Percentiles rank a stretch among this genome's conserved stretches.
Conservation (phyloP, 2,329 filamentous ascomycete genomes). For the Penicillium psychrosexuale region DNA sequence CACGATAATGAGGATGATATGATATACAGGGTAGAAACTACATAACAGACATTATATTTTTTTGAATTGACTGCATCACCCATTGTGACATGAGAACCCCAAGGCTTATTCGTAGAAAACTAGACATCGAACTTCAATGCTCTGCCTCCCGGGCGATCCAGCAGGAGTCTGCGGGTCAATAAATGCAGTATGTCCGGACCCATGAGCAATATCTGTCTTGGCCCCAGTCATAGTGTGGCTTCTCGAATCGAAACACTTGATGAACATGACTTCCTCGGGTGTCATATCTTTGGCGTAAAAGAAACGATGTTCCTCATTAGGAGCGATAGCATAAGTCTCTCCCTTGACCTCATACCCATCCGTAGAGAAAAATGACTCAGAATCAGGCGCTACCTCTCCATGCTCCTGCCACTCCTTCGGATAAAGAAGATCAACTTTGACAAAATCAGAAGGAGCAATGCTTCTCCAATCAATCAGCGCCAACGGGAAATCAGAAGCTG, state of each 20-base stretch:
- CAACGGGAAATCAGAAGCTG: constrained; percentile 65
- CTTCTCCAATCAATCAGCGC: constrained; percentile 65
- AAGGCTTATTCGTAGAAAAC: constrained; percentile 56
- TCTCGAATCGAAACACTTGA: constrained; percentile 57
- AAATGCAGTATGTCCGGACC: constrained; percentile 56
- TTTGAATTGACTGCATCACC: background rate
- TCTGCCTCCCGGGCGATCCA: constrained; percentile 54
- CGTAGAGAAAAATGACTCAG: constrained; percentile 46
- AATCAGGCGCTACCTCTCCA: constrained; percentile 56
- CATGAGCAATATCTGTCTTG: constrained; percentile 45
- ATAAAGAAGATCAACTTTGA: constrained; percentile 62
- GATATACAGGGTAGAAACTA: background rate
- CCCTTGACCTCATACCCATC: constrained; percentile 62
- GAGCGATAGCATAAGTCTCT: constrained; percentile 60
- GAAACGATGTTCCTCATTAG: constrained; percentile 58
- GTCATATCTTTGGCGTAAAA: constrained; percentile 68
- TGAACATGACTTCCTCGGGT: constrained; percentile 52
- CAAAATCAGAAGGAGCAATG: constrained; percentile 56
- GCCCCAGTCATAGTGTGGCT: constrained; percentile 38
- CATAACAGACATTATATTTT: background rate
- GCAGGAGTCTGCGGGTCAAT: constrained; percentile 53
- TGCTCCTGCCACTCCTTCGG: constrained; percentile 57
- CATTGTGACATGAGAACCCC: background rate
- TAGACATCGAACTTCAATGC: constrained; percentile 63
- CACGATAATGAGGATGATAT: background rate